Percentiles rank a stretch among this genome's conserved stretches.
Conservation (phyloP, 202 grass and related monocot species). For the Setaria viridis region DNA sequence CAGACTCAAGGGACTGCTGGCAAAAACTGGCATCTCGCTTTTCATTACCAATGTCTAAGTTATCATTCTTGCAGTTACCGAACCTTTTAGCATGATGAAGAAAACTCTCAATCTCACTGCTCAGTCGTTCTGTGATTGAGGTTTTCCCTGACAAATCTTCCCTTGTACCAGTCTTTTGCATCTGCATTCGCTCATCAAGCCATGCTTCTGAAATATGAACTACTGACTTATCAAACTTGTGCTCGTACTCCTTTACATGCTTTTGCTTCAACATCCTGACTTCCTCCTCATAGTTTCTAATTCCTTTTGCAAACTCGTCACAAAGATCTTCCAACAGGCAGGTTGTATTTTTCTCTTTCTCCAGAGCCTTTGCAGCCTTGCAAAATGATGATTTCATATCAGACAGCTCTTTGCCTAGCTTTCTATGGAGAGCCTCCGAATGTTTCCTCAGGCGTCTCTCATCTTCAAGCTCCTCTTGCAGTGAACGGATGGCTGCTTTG, state of each 20-base stretch:
- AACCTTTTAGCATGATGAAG: constrained; percentile 64
- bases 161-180: constrained; percentile 67
- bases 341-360: constrained; percentile 78
- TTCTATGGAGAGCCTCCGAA: constrained; percentile 78
- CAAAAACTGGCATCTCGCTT: constrained; percentile 68
- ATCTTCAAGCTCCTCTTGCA: constrained; percentile 85
- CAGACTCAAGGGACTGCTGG: constrained; percentile 81
- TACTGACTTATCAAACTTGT: constrained; percentile 77
- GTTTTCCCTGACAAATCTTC: constrained; percentile 54
- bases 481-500: constrained; percentile 60
- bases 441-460: constrained; percentile 76
- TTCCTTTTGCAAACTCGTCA: constrained; percentile 85
- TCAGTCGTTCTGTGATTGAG: constrained; percentile 70
- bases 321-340: constrained; percentile 79
- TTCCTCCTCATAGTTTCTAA: constrained; percentile 92
- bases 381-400: constrained; percentile 71
- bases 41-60: constrained; percentile 44
- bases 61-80: constrained; percentile 31
- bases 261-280: constrained; percentile 84
- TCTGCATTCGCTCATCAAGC: constrained; percentile 94
- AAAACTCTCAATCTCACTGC: constrained; percentile 77
- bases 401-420: constrained; percentile 80
- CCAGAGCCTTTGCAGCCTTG: constrained; percentile 74
- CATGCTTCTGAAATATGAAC: constrained; percentile 97
- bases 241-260: constrained; percentile 55